These are phyloP conservation scores for Alternaria sp. DNA, from an alignment of 2,329 filamentous ascomycete species.

Conservation along the genomic window DNA sequence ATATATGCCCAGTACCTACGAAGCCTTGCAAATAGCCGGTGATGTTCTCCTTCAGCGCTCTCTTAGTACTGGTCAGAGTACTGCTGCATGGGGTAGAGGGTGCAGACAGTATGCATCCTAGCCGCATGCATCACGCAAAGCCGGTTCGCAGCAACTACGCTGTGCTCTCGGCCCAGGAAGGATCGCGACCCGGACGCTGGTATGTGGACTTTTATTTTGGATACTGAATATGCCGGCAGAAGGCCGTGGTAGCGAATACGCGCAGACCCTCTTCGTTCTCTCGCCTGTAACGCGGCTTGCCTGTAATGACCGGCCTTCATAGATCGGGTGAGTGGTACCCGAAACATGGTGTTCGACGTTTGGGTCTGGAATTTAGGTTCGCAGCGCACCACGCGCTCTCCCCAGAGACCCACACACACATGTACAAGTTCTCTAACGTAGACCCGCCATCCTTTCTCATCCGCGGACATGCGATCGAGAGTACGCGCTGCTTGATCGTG, in stretches of 20 bases:
- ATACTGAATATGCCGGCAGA: slow-evolving; percentile 20
- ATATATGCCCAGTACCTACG: not conserved
- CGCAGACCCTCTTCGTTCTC: not conserved
- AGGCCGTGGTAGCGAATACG: slow-evolving; percentile 4
- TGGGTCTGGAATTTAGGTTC: slow-evolving; percentile 5
- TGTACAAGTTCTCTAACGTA: not conserved
- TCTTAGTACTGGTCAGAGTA: slow-evolving; percentile 9
- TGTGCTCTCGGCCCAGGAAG: slow-evolving; percentile 19
- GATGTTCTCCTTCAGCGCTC: not conserved
- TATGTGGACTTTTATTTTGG: not conserved
- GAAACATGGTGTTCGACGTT: slow-evolving; percentile 6
- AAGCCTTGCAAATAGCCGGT: not conserved
- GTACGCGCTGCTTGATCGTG: slow-evolving; percentile 2
- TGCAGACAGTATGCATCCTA: slow-evolving; percentile 13
- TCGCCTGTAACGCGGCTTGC: not conserved
- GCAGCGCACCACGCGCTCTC: slow-evolving; percentile 1
- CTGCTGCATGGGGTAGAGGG: slow-evolving; percentile 5
- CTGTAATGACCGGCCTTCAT: not conserved
- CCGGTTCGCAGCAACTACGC: slow-evolving; percentile 9
- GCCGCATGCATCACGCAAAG: slow-evolving; percentile 10
- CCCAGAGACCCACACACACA: not conserved
- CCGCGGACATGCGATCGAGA: slow-evolving; percentile 8
- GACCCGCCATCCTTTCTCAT: not conserved
- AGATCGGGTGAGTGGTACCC: slow-evolving; percentile 11
- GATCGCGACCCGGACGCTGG: slow-evolving; percentile 24